These are phyloP conservation scores for Desmodesmus armatus DNA, from an alignment of 139 green algal species.

Conservation along the genomic window DNA sequence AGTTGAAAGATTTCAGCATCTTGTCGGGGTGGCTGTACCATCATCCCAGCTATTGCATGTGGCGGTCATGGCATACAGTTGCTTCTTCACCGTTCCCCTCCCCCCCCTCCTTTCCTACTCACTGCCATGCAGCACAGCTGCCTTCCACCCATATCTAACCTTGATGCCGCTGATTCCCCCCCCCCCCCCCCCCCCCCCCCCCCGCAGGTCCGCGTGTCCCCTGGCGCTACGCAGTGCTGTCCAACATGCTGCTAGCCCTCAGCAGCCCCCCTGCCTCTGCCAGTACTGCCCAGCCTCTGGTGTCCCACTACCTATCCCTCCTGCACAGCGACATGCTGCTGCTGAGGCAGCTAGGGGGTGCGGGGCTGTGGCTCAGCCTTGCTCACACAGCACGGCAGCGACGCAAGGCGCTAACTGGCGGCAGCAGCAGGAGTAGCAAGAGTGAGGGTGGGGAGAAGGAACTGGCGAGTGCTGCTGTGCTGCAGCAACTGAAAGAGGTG, in stretches of 20 bases:
- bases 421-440: no score
- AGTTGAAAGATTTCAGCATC: no score
- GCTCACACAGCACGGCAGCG: no score
- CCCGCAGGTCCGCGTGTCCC: slow-evolving; percentile 23
- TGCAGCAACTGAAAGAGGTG: slow-evolving; percentile 31
- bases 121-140: not conserved
- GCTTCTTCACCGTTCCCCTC: no score
- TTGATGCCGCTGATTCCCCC: not conserved
- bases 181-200: no score
- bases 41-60: no score
- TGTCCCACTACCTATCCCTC: slow-evolving; percentile 55
- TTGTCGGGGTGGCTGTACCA: no score
- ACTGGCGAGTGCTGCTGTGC: slow-evolving; percentile 21
- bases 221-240: slow-evolving; percentile 72
- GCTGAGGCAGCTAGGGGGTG: slow-evolving; percentile 58
- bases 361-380: slow-evolving; percentile 48
- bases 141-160: not conserved
- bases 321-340: slow-evolving; percentile 58
- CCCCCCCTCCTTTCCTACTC: no score
- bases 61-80: no score
- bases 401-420: no score
- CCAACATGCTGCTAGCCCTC: slow-evolving; percentile 74
- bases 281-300: slow-evolving; percentile 13
- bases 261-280: slow-evolving; percentile 30
- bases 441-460: no score